Base-by-base conservation (phyloP, 2,329 filamentous ascomycete species). In the Macrophomina phaseolina region DNA sequence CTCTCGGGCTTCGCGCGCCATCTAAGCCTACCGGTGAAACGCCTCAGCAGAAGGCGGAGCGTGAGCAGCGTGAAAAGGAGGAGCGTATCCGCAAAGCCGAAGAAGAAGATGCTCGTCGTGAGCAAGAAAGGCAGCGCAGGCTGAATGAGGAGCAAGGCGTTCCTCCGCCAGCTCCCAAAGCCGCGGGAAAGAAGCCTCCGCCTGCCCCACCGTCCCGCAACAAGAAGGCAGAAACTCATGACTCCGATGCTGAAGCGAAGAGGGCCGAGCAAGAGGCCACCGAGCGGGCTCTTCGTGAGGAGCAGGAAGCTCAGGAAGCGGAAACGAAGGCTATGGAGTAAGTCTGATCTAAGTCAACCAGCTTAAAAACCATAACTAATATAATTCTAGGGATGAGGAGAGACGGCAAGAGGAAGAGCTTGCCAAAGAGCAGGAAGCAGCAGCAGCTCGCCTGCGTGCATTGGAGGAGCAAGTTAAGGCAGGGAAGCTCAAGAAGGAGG, bases 401-500 rank as follows among this genome's bases (percentile, higher is more conserved):
- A 87, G 83, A 72, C 84, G 86, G 62, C 91, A 94, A 77, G 93
- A 97, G 77, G 88, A 91, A 34, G 93, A 96, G 68, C 85, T 97
- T 65, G 88, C 87, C 38, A 88, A 86, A 71, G 93, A 97, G 79
- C 90, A 90, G 64, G 88, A 93, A 73, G 93, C 91, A 64, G 89
- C 94, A 48, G 89, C 91, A 72, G 91, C 91, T 69, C 92, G 94
- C 61, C 86, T 98, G 30, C 92, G 89, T 76, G 93, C 93, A 16
- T 87, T 99, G 8, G 94, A 99, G 79, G 93, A 98, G 77, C 93
- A 97, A 79, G 93, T 98, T 63, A 90, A 90, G 69, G 92, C 94
- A 76, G 93, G 94, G 73, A 99, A 98, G 82, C 82, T 98, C 63
- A 94, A 93, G 84, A 98, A 97, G 80, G 91, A 96, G 71, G 95